Evolutionary conservation across 2,329 filamentous ascomycete genomes (phyloP).

Genomic region (Orbilia quercus): DNA sequence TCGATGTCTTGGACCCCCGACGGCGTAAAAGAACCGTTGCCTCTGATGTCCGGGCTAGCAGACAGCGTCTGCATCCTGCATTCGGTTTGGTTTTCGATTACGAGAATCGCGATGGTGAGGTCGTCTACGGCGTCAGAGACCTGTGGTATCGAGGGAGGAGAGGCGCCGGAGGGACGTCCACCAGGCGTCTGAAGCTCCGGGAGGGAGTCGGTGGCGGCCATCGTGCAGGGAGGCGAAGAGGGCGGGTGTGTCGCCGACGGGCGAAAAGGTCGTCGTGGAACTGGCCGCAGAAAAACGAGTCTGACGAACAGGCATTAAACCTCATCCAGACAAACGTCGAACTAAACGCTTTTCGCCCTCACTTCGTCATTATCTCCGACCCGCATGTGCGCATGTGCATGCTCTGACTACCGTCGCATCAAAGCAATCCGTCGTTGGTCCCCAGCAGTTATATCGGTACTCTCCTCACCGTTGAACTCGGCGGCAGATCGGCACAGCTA

Average conservation of each 20-base stretch:
- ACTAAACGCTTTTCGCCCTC: no score
- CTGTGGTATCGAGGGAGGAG: slow-evolving; percentile 1
- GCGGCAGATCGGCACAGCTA: slow-evolving; percentile 2
- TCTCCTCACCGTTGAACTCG: no score
- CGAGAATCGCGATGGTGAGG: slow-evolving; percentile 14
- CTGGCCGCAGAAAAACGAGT: neutral
- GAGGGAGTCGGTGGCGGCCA: slow-evolving; percentile 23
- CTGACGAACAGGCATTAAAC: neutral
- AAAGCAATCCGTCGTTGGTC: no score
- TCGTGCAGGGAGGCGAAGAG: neutral
- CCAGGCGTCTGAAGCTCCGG: slow-evolving; percentile 27
- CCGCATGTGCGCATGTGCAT: no score
- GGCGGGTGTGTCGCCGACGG: neutral
- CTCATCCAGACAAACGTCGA: no score
- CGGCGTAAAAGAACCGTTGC: slow-evolving; percentile 25
- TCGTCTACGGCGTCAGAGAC: neutral
- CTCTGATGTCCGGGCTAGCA: slow-evolving; percentile 22
- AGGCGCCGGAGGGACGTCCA: neutral
- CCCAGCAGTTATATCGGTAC: no score
- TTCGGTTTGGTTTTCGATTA: slow-evolving; percentile 25
- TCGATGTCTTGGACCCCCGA: slow-evolving; percentile 19
- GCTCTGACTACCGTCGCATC: no score
- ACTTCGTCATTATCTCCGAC: no score
- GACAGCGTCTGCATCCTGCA: slow-evolving; percentile 18
- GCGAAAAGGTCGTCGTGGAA: neutral